A percentile compares a stretch with the other conserved stretches of the same genome.
phyloP scores from a whole-genome alignment of 768 basidiomycete genomes.

The Tulasnella sp. region DNA sequence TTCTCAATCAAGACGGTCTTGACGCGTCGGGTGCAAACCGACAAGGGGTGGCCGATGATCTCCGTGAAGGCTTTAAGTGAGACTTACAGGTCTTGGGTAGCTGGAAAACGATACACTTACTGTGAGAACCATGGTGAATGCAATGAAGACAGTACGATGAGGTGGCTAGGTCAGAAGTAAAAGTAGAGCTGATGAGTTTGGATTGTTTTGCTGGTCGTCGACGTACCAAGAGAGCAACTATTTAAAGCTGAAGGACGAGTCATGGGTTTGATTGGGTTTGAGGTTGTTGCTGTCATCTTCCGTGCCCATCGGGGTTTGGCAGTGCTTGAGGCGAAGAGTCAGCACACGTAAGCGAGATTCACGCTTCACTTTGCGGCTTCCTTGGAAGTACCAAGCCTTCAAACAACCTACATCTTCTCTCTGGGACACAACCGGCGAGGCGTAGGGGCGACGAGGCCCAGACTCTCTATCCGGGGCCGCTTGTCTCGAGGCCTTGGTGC shows the following conservation, averaged over 20 bases:
- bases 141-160: not conserved
- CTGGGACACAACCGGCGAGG: not conserved
- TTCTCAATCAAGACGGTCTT: constrained; percentile 59
- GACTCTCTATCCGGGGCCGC: no score
- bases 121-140: not conserved
- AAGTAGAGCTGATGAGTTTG: not conserved
- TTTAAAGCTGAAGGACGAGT: no score
- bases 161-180: not conserved
- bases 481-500: no score
- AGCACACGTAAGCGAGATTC: not conserved
- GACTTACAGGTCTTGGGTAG: not conserved
- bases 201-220: not conserved
- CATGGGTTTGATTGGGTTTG: not conserved
- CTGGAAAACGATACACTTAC: not conserved
- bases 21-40: constrained; percentile 59
- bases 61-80: not conserved
- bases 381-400: not conserved
- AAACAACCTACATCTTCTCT: not conserved
- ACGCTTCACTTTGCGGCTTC: not conserved
- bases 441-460: not conserved
- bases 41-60: constrained; percentile 42
- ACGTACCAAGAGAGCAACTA: no score
- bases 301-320: not conserved
- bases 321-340: not conserved
- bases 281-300: not conserved